Conservation (phyloP, 192 early-diverging fungal genomes). For the Blastocladiella britannica region DNA sequence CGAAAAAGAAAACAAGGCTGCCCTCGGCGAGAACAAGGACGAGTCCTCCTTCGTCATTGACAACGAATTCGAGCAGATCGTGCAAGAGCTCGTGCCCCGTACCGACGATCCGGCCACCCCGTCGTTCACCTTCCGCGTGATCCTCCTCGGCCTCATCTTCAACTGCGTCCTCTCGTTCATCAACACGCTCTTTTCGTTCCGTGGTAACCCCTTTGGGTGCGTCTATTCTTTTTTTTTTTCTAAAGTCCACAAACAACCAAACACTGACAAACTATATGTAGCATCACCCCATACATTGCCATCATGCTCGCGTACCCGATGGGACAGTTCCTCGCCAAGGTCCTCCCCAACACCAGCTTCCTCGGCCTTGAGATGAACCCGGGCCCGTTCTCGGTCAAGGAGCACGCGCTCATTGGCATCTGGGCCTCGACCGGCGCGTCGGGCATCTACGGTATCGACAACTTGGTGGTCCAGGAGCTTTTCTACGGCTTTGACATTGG, state of each 20-base stretch:
- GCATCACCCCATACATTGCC: conserved; percentile 14
- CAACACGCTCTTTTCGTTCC: conserved; percentile 19
- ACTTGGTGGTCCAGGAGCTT: conserved; percentile 28
- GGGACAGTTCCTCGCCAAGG: conserved; percentile 38
- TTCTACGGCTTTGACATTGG: conserved; percentile 32
- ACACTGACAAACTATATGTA: too few species aligned
- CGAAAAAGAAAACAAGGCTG: too few species aligned
- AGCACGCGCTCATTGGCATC: conserved; percentile 63
- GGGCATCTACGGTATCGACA: conserved; percentile 36
- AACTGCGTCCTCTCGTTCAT: conserved; percentile 12
- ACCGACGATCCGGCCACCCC: conserved; percentile 42
- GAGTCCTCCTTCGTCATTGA: background rate
- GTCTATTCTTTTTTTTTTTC: too few species aligned
- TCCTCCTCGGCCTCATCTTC: conserved; percentile 24
- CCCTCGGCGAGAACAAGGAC: too few species aligned
- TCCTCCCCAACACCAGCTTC: conserved; percentile 31
- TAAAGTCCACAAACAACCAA: too few species aligned
- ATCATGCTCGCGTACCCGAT: conserved; percentile 54
- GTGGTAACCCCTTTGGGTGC: too few species aligned
- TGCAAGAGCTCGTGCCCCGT: conserved; percentile 20
- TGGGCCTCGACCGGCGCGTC: conserved; percentile 50
- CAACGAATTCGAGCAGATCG: background rate
- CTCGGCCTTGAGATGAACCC: conserved; percentile 48
- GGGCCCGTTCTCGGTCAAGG: conserved; percentile 75
- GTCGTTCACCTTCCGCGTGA: conserved; percentile 49